Percentiles rank a stretch among this genome's conserved stretches.
phyloP scores from a whole-genome alignment of 2,329 filamentous ascomycete species.

The Neurospora sp. region DNA sequence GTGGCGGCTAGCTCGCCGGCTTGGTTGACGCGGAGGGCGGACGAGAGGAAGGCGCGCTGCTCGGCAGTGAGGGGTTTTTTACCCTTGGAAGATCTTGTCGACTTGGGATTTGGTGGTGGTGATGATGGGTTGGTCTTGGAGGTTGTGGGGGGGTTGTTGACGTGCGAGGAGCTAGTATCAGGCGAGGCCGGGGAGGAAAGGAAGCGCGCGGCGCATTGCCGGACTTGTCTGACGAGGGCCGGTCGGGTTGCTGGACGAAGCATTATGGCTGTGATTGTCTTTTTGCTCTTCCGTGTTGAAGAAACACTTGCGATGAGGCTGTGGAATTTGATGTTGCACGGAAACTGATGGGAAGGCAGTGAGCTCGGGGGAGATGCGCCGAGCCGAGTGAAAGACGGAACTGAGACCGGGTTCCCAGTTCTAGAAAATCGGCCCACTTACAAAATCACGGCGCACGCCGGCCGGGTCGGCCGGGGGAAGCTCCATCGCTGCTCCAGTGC shows the following conservation, averaged over 20 bases:
- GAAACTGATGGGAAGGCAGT: background rate
- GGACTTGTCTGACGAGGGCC: background rate
- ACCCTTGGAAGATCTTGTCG: slow-evolving; percentile 20
- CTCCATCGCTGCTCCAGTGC: background rate
- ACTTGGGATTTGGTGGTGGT: slow-evolving; percentile 1
- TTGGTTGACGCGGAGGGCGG: slow-evolving; percentile 78
- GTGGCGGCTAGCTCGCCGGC: slow-evolving; percentile 95
- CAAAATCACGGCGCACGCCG: background rate
- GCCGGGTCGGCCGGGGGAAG: background rate
- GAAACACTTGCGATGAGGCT: background rate
- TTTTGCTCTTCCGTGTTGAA: background rate
- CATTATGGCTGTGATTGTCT: background rate
- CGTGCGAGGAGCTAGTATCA: background rate
- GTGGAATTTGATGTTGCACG: background rate
- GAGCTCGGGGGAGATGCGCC: background rate
- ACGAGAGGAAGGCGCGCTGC: slow-evolving; percentile 53
- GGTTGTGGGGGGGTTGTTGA: background rate
- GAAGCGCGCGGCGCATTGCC: background rate
- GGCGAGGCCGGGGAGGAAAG: background rate
- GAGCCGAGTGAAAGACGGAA: background rate
- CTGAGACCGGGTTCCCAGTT: background rate
- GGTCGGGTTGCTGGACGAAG: background rate
- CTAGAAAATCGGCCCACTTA: background rate
- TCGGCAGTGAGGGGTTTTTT: slow-evolving; percentile 55
- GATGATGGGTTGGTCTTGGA: slow-evolving; percentile 1